Evolutionary conservation across 2,329 filamentous ascomycete genomes (phyloP).

Genomic region (Pseudocercospora fuligena): DNA sequence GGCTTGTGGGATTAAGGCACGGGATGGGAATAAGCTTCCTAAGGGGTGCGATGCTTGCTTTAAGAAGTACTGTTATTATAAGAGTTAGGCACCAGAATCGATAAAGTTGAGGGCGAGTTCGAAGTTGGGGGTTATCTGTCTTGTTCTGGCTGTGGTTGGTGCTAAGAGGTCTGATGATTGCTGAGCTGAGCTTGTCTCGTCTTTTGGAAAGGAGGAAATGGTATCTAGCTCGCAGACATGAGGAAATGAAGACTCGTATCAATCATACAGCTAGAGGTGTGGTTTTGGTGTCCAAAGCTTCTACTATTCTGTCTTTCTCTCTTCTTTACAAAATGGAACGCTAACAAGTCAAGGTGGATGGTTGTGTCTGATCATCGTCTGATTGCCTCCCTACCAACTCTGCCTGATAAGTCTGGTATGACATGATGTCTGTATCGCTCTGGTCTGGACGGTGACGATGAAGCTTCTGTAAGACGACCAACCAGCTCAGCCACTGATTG

Average conservation of each 20-base stretch:
- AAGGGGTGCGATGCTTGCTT: conserved; percentile 47
- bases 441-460: background rate
- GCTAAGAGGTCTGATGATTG: background rate
- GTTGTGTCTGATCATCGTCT: background rate
- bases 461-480: background rate
- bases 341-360: background rate
- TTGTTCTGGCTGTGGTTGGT: background rate
- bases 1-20: conserved; percentile 49
- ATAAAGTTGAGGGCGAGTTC: background rate
- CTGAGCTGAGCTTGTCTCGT: background rate
- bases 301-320: background rate
- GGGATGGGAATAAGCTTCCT: conserved; percentile 40
- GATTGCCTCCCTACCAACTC: background rate
- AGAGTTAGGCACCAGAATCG: conserved; percentile 5
- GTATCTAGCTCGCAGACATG: background rate
- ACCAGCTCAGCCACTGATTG: conserved; percentile 10
- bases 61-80: conserved; percentile 45
- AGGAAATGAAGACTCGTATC: background rate
- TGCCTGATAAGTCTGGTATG: conserved; percentile 18
- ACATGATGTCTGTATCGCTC: conserved; percentile 18
- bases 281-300: background rate
- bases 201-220: background rate
- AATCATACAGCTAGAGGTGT: background rate
- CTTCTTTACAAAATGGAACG: background rate
- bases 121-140: background rate